A percentile compares a stretch with the other conserved stretches of the same genome.
phyloP scores from a whole-genome alignment of 371 early-diverging fungal genomes.

The Mucor lusitanicus region DNA sequence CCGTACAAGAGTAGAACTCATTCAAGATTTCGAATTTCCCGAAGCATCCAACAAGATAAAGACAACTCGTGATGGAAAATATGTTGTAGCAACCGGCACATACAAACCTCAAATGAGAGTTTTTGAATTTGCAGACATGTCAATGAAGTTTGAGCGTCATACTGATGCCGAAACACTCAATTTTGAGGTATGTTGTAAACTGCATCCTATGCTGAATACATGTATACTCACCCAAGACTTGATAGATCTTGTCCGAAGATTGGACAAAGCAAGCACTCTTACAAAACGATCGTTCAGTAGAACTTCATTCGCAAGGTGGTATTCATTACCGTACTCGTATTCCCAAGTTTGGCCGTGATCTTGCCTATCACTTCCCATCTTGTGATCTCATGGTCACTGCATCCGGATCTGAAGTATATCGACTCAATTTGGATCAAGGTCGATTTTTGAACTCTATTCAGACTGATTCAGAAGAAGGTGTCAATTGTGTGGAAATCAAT shows the following conservation, averaged over 20 bases:
- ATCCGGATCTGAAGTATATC: conserved; percentile 83
- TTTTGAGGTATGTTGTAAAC: conserved; percentile 60
- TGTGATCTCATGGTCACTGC: conserved; percentile 92
- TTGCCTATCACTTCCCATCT: conserved; percentile 90
- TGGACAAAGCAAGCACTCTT: conserved; percentile 96
- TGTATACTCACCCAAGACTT: not conserved
- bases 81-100: conserved; percentile 92
- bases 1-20: conserved; percentile 87
- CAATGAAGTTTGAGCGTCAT: conserved; percentile 98
- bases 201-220: not conserved
- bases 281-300: conserved; percentile 93
- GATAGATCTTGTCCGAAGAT: conserved; percentile 90
- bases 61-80: conserved; percentile 85
- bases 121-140: conserved; percentile 90
- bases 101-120: conserved; percentile 99
- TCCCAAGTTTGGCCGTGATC: conserved; percentile 93
- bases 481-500: conserved; percentile 85
- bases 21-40: conserved; percentile 99
- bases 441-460: conserved; percentile 86
- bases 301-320: conserved; percentile 97
- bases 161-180: conserved; percentile 93
- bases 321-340: conserved; percentile 95
- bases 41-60: conserved; percentile 90
- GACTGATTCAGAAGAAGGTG: conserved; percentile 73
- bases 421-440: conserved; percentile 95